Evolutionary conservation across 2,329 filamentous ascomycete species (phyloP), one percentile per base, ranked within the genome.

Genomic region (Rugonectria rugulosa): DNA sequence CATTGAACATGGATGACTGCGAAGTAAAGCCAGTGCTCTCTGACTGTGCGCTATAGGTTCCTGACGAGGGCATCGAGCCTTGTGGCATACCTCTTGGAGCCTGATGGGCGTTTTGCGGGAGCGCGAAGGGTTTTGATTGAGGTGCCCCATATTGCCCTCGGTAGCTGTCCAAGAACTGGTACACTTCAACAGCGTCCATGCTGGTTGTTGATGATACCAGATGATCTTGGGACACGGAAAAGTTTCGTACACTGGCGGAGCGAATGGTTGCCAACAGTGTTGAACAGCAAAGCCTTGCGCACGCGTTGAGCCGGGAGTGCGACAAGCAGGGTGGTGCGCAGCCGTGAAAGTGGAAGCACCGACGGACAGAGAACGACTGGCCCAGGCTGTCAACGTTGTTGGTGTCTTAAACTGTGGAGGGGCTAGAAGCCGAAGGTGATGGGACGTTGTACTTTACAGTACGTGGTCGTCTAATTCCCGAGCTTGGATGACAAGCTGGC

Each of bases 391-490:
- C 27, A 21, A 29, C 21, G 17, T 15, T 17, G 24, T 20, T 23
- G 27, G n/a, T 21, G 23, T 42, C 23, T 23, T 8, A n/a, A 41
- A 20, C n/a, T 14, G 41, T 26, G 40, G 27, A 56, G 43, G 20
- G 15, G 26, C 36, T 32, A 56, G 17, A 17, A 42, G 34, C 17
- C 14, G n/a, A 21, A 26, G 41, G 46, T 46, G 46, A 14, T 26
- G 36, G 34, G 9, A 37, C 29, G 6, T 24, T 46, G 20, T 45
- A 46, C n/a, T 17, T 15, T 21, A 11, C 24, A 40, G 12, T 27
- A 29, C 50, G 26, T 20, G 17, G 17, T 37, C 40, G 32, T 23
- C 36, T 19, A 6, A 19, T n/a, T 34, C 23, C 17, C 24, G 41
- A 32, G 31, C 14, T 14, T 27, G 43, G 21, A 29, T 10, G 23